These are phyloP conservation scores for Sporisorium graminicola DNA, from an alignment of 1,284 basidiomycete genomes.

Conservation along the genomic window DNA sequence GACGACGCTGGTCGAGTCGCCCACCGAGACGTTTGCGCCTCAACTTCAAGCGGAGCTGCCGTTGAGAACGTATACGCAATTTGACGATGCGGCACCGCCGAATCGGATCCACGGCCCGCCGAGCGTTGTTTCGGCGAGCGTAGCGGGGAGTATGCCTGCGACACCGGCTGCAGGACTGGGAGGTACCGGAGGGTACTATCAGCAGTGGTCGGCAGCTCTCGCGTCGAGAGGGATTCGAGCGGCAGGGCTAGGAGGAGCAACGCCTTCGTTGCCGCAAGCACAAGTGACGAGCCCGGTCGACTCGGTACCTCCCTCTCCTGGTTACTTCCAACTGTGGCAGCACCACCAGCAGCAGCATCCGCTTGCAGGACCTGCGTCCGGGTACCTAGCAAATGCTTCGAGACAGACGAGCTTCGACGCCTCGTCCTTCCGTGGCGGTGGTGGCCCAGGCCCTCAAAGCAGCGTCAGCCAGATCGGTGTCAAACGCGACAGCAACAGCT, in stretches of 20 bases:
- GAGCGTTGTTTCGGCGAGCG: slow-evolving; percentile 38
- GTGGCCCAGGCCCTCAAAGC: slow-evolving; percentile 41
- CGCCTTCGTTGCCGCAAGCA: slow-evolving; percentile 21
- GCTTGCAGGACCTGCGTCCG: slow-evolving; percentile 1
- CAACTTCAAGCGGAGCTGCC: slow-evolving; percentile 14
- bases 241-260: slow-evolving; percentile 19
- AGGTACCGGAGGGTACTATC: slow-evolving; percentile 15
- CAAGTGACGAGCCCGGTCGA: slow-evolving; percentile 39
- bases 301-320: slow-evolving; percentile 39
- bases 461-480: slow-evolving; percentile 43
- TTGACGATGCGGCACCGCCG: slow-evolving; percentile 40
- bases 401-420: slow-evolving; percentile 42
- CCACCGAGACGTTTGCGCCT: slow-evolving; percentile 12
- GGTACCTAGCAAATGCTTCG: slow-evolving; percentile 35
- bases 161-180: slow-evolving; percentile 18
- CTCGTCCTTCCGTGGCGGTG: slow-evolving; percentile 29
- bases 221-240: slow-evolving; percentile 43
- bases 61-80: slow-evolving; percentile 49
- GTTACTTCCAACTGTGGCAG: slow-evolving; percentile 54
- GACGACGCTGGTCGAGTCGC: slow-evolving; percentile 36
- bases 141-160: slow-evolving; percentile 16
- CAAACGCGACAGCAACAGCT: slow-evolving; percentile 28
- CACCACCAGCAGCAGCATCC: slow-evolving; percentile 15
- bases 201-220: slow-evolving; percentile 48
- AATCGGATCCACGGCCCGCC: slow-evolving; percentile 44